Percentiles rank a stretch among this genome's conserved stretches.
Conservation (phyloP, 1,284 basidiomycete genomes). For the Boletus sp. region DNA sequence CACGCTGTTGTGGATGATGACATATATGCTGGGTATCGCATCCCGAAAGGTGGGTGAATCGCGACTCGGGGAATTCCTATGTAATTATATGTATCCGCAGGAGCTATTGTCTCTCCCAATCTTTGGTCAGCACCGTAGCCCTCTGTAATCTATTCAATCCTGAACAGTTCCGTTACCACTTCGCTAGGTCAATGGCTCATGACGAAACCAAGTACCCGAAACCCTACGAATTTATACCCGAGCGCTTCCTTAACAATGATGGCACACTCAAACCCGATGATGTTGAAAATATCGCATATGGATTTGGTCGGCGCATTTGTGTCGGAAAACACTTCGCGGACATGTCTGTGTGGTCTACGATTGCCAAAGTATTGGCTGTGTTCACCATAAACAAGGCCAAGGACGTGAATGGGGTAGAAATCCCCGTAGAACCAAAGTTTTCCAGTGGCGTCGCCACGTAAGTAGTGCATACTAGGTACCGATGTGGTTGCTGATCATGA, state of each 20-base stretch:
- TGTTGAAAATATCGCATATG: conserved; percentile 17
- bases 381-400: conserved; percentile 23
- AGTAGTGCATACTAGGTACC: conserved; percentile 1
- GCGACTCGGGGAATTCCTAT: neutral
- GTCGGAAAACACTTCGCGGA: conserved; percentile 26
- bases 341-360: conserved; percentile 22
- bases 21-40: conserved; percentile 27
- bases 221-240: conserved; percentile 26
- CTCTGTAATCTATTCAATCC: neutral
- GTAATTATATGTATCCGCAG: conserved; percentile 11
- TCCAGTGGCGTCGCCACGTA: conserved; percentile 20
- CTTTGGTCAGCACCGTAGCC: conserved; percentile 22
- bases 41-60: conserved; percentile 25
- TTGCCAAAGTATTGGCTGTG: conserved; percentile 23
- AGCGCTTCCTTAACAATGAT: conserved; percentile 29
- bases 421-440: conserved; percentile 22
- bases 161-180: neutral
- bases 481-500: neutral
- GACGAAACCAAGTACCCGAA: conserved; percentile 25
- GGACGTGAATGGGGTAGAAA: conserved; percentile 32
- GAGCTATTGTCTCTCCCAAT: conserved; percentile 26
- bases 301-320: conserved; percentile 32
- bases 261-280: conserved; percentile 2
- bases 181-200: conserved; percentile 30
- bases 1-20: conserved; percentile 28